A percentile compares a stretch with the other conserved stretches of the same genome.
Conservation (phyloP, 495 filamentous ascomycete genomes). For the Aspergillus steynii region DNA sequence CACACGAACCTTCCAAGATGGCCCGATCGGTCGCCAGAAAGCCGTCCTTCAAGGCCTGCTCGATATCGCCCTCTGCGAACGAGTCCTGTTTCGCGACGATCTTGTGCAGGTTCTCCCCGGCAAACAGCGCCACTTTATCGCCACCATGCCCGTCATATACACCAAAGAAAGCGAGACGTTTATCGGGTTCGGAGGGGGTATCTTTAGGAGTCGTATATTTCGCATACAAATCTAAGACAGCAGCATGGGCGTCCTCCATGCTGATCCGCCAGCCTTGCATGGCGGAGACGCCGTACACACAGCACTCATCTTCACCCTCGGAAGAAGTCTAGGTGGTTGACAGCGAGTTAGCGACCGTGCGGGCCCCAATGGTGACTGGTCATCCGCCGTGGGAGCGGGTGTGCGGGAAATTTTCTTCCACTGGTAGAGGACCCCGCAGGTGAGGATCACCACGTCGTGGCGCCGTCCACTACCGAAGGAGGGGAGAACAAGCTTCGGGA, state of each 20-base stretch:
- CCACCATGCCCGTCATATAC: slow-evolving; percentile 98
- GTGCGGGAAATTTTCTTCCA: slow-evolving; percentile 21
- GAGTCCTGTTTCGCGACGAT: slow-evolving; percentile 93
- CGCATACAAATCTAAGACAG: slow-evolving; percentile 82
- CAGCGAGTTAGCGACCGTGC: slow-evolving; percentile 9
- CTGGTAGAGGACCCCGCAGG: slow-evolving; percentile 25
- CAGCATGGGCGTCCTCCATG: slow-evolving; percentile 96
- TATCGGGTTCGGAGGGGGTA: slow-evolving; percentile 61
- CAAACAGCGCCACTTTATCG: slow-evolving; percentile 91
- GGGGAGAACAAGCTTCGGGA: slow-evolving; percentile 7
- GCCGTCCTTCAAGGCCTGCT: slow-evolving; percentile 95
- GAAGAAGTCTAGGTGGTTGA: slow-evolving; percentile 66
- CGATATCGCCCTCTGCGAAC: slow-evolving; percentile 86
- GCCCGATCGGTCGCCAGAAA: slow-evolving; percentile 95
- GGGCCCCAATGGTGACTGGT: slow-evolving; percentile 12
- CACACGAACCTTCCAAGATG: slow-evolving; percentile 79
- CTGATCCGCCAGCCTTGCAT: slow-evolving; percentile 99
- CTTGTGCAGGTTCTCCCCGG: slow-evolving; percentile 88
- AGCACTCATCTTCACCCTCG: slow-evolving; percentile 87
- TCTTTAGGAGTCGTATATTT: slow-evolving; percentile 53
- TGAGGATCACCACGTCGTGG: slow-evolving; percentile 15
- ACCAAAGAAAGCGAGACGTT: slow-evolving; percentile 90
- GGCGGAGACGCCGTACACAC: slow-evolving; percentile 89
- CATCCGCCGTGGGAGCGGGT: slow-evolving; percentile 9
- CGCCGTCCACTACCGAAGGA: slow-evolving; percentile 13